Evolutionary conservation across 2,329 filamentous ascomycete genomes (phyloP), one percentile per base, ranked within the genome.

Genomic region (Tolypocladium inflatum): DNA sequence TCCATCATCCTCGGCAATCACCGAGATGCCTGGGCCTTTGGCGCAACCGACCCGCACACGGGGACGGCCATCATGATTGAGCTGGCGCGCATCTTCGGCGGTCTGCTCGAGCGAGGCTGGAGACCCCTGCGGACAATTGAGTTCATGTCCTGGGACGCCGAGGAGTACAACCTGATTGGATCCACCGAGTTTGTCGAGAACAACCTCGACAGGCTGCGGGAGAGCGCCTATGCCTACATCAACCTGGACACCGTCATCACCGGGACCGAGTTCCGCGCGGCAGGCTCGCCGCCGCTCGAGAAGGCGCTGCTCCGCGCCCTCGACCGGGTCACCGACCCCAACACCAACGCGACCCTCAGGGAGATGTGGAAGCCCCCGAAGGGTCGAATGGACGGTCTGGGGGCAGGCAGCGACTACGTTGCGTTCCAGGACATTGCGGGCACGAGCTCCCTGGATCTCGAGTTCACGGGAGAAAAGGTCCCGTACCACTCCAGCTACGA

Each of bases 71-170:
- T 97, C 45, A 88, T 99, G 80, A 81, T 97, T 57, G 94, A 99
- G 74, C 80, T 97, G 59, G 86, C 89, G 26, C 86, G 89, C 51
- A 85, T 96, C 54, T 90, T 99, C 66, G 91, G 91, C 45, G 85
- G 90, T 62, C 81, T 97, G 19, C 79, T 86, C 26, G 73, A 79
- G 19, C 83, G 85, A 58, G 93, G 92, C 56, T 99, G 94, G 94
- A 83, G 89, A 33, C 94, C 94, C 1, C 78, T 96, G 19, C 87
- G 94, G n/a, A 95, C 91, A 4, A 96, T 99, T 63, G 89, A 96
- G 70, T 97, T 99, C 71, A 91, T 92, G 68, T 96, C 90, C 39
- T 99, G 94, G 94, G 94, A 99, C 71, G 94, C 84, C 4, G 88
- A 88, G 64, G 91, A 93, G 72, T 97, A 96, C 76, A 97, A 97